These are phyloP conservation scores for Nothophaeocryptopus gaeumannii DNA, from an alignment of 2,329 filamentous ascomycete genomes.

Conservation along the genomic window DNA sequence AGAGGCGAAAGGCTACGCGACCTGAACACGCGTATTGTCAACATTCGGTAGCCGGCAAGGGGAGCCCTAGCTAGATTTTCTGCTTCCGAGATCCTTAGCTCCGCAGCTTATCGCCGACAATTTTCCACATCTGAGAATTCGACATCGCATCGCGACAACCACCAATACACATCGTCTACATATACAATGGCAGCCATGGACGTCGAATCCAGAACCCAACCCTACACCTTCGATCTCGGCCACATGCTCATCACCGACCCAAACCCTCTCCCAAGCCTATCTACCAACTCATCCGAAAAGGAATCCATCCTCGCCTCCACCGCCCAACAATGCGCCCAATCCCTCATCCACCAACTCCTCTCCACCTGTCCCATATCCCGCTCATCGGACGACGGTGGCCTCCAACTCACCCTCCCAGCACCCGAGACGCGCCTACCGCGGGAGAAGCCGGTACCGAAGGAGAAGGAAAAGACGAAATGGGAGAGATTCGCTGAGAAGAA, in stretches of 20 bases:
- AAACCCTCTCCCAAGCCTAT: slow-evolving; percentile 67
- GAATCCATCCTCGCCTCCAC: slow-evolving; percentile 69
- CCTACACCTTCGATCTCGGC: slow-evolving; percentile 88
- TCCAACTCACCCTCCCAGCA: slow-evolving; percentile 74
- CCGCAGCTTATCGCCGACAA: too few relatives aligned
- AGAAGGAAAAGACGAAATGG: slow-evolving; percentile 88
- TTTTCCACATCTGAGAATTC: background rate
- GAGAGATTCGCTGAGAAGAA: slow-evolving; percentile 95
- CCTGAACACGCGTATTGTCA: too few relatives aligned
- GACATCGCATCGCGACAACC: background rate
- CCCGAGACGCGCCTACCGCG: slow-evolving; percentile 72
- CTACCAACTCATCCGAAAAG: slow-evolving; percentile 41
- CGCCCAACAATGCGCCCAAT: slow-evolving; percentile 87
- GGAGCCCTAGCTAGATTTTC: too few relatives aligned
- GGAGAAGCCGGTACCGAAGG: slow-evolving; percentile 83
- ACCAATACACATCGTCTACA: background rate
- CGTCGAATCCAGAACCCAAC: slow-evolving; percentile 65
- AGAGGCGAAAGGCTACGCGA: too few relatives aligned
- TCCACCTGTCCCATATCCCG: slow-evolving; percentile 78
- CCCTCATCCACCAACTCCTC: slow-evolving; percentile 89
- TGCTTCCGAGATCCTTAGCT: too few relatives aligned
- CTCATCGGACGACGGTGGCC: slow-evolving; percentile 56
- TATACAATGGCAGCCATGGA: slow-evolving; percentile 12
- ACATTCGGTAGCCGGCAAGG: too few relatives aligned
- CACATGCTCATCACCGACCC: slow-evolving; percentile 82